Evolutionary conservation across 2,329 filamentous ascomycete genomes (phyloP).

Genomic region (Eurotiales sp.): DNA sequence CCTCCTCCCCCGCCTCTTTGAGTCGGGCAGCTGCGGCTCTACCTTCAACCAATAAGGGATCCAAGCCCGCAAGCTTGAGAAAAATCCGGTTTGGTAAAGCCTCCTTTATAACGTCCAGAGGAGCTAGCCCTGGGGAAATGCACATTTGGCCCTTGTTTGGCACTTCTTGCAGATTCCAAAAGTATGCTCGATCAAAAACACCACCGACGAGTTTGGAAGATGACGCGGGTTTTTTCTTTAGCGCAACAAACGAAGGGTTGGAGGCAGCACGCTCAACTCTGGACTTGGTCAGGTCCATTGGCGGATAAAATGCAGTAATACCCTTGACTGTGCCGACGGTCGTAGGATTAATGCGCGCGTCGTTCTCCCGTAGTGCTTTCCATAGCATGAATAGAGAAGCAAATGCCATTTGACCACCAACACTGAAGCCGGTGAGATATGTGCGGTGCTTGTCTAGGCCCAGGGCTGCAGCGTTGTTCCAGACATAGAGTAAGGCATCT

Average conservation of each 20-base stretch:
- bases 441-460: background rate
- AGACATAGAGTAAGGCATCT: background rate
- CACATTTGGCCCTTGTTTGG: background rate
- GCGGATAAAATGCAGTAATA: background rate
- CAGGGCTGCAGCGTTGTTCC: background rate
- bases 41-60: background rate
- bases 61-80: background rate
- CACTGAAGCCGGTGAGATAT: background rate
- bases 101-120: background rate
- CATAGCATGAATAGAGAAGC: background rate
- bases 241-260: background rate
- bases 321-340: background rate
- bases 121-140: background rate
- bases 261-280: background rate
- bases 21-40: background rate
- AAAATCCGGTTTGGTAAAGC: background rate
- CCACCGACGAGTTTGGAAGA: background rate
- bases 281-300: background rate
- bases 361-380: background rate
- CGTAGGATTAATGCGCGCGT: background rate
- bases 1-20: background rate
- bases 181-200: background rate
- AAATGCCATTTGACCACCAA: background rate
- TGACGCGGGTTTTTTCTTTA: background rate
- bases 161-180: background rate